Evolutionary conservation across 345 rosid genomes (phyloP).

Genomic region (Leavenworthia alabamica): DNA sequence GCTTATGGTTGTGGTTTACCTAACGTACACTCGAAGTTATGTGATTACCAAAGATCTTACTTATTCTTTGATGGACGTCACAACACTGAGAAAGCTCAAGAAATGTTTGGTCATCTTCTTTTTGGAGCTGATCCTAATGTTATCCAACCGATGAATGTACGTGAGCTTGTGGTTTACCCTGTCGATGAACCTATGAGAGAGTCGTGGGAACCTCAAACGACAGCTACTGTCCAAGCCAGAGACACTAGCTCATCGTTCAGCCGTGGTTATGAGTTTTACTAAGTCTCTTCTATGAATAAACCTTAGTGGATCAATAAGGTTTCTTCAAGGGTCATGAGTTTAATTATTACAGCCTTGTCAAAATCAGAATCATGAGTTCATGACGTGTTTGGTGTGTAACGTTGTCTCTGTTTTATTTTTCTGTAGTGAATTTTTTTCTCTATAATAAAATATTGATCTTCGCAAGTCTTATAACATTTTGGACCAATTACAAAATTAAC

Average conservation of each 20-base stretch:
- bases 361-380: neutral
- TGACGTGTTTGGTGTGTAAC: neutral
- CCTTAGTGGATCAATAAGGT: neutral
- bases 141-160: slow-evolving; percentile 23
- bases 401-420: neutral
- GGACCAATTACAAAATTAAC: neutral
- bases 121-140: slow-evolving; percentile 26
- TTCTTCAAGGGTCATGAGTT: neutral
- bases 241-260: neutral
- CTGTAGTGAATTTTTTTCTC: neutral
- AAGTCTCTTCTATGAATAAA: neutral
- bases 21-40: slow-evolving; percentile 25
- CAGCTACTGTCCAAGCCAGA: slow-evolving; percentile 2
- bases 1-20: slow-evolving; percentile 30
- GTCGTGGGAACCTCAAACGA: neutral
- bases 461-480: neutral
- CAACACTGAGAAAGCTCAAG: slow-evolving; percentile 31
- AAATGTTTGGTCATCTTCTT: slow-evolving; percentile 23
- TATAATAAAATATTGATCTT: slow-evolving; percentile 16
- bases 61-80: slow-evolving; percentile 32
- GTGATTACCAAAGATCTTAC: slow-evolving; percentile 28
- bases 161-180: slow-evolving; percentile 22
- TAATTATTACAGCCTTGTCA: neutral
- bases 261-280: slow-evolving; percentile 16
- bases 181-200: slow-evolving; percentile 25